Base-by-base conservation (phyloP, 768 basidiomycete genomes). In the Amanita brunnescens region DNA sequence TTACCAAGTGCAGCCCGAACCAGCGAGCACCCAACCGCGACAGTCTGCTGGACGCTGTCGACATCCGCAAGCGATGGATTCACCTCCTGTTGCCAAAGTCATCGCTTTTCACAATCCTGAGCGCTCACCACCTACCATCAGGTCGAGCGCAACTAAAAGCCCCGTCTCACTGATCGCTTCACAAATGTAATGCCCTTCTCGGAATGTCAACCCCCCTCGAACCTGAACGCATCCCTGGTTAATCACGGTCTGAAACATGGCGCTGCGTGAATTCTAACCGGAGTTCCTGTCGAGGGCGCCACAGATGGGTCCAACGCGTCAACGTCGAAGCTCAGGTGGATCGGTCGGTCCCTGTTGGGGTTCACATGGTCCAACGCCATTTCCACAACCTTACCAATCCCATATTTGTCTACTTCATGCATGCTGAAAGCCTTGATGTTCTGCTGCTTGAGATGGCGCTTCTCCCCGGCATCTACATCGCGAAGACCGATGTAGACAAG, bases 121-220 rank as follows among this genome's bases (percentile, higher is more conserved):
- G 16, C 39, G 13, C n/a, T 37, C 35, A 30, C 20, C 18, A 64
- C 79, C 42, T 55, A 87, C 93, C 93, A 99, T 94, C 55, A 99
- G 73, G 68, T 99, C 95, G 20, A 98, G 70, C 0, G 85, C 91
- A 21, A 96, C 93, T 16, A 99, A 78, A 52, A 87, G 77, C 5
- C 93, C 93, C 5, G 94, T 98, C 72, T 96, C 93, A 54, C 82
- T 81, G 38, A 98, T 79, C 5, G 88, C 85, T 69, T 97, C 93
- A 57, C 89, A 92, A 60, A 95, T 93, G 65, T 94, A 97, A 68
- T 97, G 96, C n/a, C 94, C 95, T 64, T 99, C 96, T 57, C 96
- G 75, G 72, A 98, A 99, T 18, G 90, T 93, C 55, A 99, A 70
- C 9, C 96, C 96, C 2, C 96, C 96, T 59, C 94, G 86, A 20